These are phyloP conservation scores for Metschnikowia reukaufii DNA, from an alignment of 805 yeast species.

Conservation along the genomic window DNA sequence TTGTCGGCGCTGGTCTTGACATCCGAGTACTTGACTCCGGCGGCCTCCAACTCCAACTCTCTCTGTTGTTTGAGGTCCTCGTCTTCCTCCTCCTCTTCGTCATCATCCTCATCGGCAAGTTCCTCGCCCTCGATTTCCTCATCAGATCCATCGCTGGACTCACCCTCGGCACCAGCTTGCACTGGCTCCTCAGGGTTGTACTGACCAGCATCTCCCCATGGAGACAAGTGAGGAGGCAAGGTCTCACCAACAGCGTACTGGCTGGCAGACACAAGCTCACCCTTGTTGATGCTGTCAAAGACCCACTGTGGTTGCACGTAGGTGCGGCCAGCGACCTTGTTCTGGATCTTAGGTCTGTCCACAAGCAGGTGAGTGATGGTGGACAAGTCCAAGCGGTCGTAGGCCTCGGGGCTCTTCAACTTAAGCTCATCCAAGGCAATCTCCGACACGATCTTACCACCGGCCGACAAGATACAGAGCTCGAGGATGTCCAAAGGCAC, in stretches of 20 bases:
- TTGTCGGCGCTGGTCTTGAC: slow-evolving; percentile 25
- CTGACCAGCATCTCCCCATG: slow-evolving; percentile 96
- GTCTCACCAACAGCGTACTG: slow-evolving; percentile 92
- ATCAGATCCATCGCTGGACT: slow-evolving; percentile 45
- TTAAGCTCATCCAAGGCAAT: slow-evolving; percentile 77
- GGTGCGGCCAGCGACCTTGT: slow-evolving; percentile 86
- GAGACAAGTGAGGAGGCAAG: slow-evolving; percentile 94
- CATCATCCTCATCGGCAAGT: slow-evolving; percentile 35
- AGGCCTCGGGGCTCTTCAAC: slow-evolving; percentile 45
- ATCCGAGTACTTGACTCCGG: slow-evolving; percentile 79
- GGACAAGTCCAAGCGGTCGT: slow-evolving; percentile 55
- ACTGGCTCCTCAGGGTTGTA: slow-evolving; percentile 75
- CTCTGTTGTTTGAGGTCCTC: slow-evolving; percentile 77
- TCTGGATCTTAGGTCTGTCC: slow-evolving; percentile 81
- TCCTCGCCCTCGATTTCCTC: slow-evolving; percentile 52
- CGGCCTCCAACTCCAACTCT: slow-evolving; percentile 75
- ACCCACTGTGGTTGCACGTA: slow-evolving; percentile 98
- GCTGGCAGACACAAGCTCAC: slow-evolving; percentile 70
- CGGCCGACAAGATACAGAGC: slow-evolving; percentile 80
- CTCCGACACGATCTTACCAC: slow-evolving; percentile 85
- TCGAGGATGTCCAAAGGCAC: slow-evolving; percentile 91
- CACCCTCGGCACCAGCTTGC: slow-evolving; percentile 42
- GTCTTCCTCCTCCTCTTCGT: slow-evolving; percentile 52
- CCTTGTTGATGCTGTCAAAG: slow-evolving; percentile 85
- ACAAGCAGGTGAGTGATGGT: slow-evolving; percentile 88